Evolutionary conservation across 441 rosid species (phyloP).

Genomic region (Croton laevigatus): DNA sequence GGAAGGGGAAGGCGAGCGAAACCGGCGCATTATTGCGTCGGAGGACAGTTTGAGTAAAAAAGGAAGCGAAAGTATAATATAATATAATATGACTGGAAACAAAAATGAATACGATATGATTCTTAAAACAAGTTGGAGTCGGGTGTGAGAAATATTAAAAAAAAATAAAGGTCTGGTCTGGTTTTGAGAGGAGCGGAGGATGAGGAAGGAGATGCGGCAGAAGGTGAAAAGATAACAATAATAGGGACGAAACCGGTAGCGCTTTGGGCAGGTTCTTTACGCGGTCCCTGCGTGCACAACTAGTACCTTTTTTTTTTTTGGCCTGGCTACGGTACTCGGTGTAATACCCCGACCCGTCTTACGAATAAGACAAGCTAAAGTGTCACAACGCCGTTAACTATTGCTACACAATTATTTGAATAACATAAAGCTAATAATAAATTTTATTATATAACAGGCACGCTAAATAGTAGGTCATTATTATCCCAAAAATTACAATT

Average conservation of each 20-base stretch:
- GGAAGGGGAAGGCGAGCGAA: neutral
- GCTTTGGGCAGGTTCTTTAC: neutral
- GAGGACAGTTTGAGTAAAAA: neutral
- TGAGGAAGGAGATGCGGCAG: neutral
- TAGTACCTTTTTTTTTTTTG: too few species aligned
- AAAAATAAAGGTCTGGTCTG: neutral
- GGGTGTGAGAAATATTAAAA: neutral
- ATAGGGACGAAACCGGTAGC: neutral
- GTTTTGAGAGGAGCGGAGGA: neutral
- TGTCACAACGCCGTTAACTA: too few species aligned
- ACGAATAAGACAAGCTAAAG: too few species aligned
- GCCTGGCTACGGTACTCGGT: too few species aligned
- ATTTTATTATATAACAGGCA: too few species aligned
- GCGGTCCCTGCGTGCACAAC: too few species aligned
- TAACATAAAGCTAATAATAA: too few species aligned
- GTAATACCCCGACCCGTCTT: too few species aligned
- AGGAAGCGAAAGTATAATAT: neutral
- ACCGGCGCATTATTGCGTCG: neutral
- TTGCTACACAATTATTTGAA: too few species aligned
- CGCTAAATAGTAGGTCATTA: too few species aligned
- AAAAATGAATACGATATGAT: neutral
- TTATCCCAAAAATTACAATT: too few species aligned
- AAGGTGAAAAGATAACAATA: conserved; percentile 5
- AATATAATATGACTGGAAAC: neutral
- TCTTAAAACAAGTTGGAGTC: neutral